Evolutionary conservation across 768 basidiomycete genomes (phyloP), one percentile per base, ranked within the genome.

Genomic region (Erythrobasidium yunnanense): DNA sequence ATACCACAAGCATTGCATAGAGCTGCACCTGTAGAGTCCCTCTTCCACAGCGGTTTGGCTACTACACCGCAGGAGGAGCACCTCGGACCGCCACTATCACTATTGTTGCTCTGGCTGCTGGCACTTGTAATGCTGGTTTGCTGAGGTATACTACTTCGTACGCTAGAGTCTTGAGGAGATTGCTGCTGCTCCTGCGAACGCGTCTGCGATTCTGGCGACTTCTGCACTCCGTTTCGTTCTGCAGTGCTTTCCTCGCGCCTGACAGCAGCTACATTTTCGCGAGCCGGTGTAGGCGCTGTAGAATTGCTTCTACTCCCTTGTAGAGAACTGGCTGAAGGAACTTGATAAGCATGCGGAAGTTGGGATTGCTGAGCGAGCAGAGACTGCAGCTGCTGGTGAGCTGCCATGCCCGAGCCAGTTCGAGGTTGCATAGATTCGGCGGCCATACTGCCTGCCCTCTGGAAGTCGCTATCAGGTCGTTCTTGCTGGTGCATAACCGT

Each of bases 1-100:
- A 29, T 32, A 90, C 88, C 89, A 77, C 89, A 90, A 55, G 87
- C 86, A 76, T 90, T 90, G 79, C 89, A 91, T 74, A 90, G 83
- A 53, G 85, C 82, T 76, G 86, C 87, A 66, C 88, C 89, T 71
- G 87, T 83, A 47, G 81, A 78, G 74, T 87, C 87, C 71, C 88
- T 82, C 71, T 88, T 80, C 89, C 89, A 90, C 27, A 90, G 82
- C 34, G 88, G 88, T 63, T 87, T 88, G 69, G 83, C 81, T 4
- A 81, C 78, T n/a, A 86, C 85, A 18, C 83, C 84, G 77, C 89
- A 92, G 75, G 89, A 88, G 42, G 86, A 85, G 77, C 90, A 92
- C n/a, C n/a, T n/a, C n/a, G n/a, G n/a, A n/a, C n/a, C n/a, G n/a
- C n/a, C n/a, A n/a, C n/a, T n/a, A n/a, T n/a, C n/a, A n/a, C n/a